Evolutionary conservation across 495 filamentous ascomycete genomes (phyloP).

Genomic region (Lepraria neglecta): DNA sequence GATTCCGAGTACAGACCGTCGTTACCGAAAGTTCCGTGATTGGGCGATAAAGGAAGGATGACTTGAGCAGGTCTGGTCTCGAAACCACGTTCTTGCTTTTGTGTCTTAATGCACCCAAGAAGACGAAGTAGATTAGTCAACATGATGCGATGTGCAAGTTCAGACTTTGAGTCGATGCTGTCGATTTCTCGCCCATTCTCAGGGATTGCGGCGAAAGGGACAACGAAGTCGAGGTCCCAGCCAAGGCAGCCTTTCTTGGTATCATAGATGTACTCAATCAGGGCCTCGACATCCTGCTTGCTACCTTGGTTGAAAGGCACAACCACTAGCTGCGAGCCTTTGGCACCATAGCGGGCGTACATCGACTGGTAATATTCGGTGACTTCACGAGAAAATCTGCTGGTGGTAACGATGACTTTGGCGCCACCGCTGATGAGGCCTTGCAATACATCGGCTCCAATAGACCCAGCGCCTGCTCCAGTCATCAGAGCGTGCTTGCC

Average conservation of each 20-base stretch:
- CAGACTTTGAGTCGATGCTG: conserved; percentile 93
- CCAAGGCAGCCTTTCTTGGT: conserved; percentile 83
- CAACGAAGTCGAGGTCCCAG: conserved; percentile 94
- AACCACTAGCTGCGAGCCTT: conserved; percentile 92
- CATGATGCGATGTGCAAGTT: conserved; percentile 98
- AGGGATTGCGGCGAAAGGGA: conserved; percentile 95
- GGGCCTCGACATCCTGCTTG: conserved; percentile 90
- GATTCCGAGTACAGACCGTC: conserved; percentile 98
- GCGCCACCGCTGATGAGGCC: conserved; percentile 94
- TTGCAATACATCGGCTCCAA: conserved; percentile 96
- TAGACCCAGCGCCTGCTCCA: conserved; percentile 94
- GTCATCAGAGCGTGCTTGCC: conserved; percentile 98
- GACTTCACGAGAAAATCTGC: conserved; percentile 90
- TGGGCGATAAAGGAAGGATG: conserved; percentile 91
- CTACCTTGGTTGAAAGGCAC: conserved; percentile 99
- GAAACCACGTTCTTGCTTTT: conserved; percentile 80
- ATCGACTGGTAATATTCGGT: conserved; percentile 99
- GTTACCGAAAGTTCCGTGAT: conserved; percentile 97
- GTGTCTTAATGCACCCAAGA: conserved; percentile 79
- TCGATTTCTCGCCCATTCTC: conserved; percentile 98
- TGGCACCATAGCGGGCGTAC: conserved; percentile 88
- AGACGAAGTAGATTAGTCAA: conserved; percentile 92
- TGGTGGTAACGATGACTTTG: conserved; percentile 92
- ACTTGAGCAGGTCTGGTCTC: conserved; percentile 95
- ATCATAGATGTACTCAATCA: conserved; percentile 94